phyloP scores from a whole-genome alignment of 345 rosid genomes.

The Populus euphratica region DNA sequence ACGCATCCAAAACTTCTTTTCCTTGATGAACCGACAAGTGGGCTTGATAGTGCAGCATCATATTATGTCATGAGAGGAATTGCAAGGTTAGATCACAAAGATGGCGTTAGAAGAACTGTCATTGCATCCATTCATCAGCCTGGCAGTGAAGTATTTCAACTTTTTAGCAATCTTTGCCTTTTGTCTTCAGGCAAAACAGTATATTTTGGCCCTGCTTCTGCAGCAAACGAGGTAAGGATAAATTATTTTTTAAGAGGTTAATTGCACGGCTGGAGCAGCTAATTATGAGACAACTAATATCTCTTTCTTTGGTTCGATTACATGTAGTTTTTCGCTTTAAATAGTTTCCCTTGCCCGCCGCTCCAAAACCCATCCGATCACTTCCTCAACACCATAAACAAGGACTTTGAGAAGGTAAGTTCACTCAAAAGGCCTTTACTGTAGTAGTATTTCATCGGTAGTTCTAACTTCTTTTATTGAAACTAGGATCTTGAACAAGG shows the following conservation, averaged over 20 bases:
- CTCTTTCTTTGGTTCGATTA: background rate
- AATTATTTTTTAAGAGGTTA: background rate
- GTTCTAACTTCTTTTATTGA: too few relatives aligned
- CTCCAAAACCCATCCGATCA: conserved; percentile 49
- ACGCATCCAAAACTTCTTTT: conserved; percentile 20
- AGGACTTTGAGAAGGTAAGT: conserved; percentile 41
- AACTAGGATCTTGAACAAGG: conserved; percentile 46
- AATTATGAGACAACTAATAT: background rate
- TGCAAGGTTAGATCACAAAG: conserved; percentile 5
- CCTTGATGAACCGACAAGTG: conserved; percentile 29
- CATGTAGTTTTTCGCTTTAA: conserved; percentile 43
- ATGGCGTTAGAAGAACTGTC: conserved; percentile 16
- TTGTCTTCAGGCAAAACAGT: conserved; percentile 24
- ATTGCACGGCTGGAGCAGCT: too few relatives aligned
- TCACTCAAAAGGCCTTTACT: background rate
- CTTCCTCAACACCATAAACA: conserved; percentile 43
- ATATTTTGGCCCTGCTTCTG: conserved; percentile 22
- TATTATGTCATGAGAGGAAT: conserved; percentile 18
- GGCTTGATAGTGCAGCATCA: conserved; percentile 29
- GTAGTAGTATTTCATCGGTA: too few relatives aligned
- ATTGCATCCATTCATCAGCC: conserved; percentile 31
- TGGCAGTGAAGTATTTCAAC: conserved; percentile 21
- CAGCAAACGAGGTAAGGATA: conserved; percentile 16
- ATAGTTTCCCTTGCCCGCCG: conserved; percentile 45
- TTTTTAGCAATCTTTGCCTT: conserved; percentile 21